Evolutionary conservation across 2,329 filamentous ascomycete genomes (phyloP).

Genomic region (Ceratocystis destructans): DNA sequence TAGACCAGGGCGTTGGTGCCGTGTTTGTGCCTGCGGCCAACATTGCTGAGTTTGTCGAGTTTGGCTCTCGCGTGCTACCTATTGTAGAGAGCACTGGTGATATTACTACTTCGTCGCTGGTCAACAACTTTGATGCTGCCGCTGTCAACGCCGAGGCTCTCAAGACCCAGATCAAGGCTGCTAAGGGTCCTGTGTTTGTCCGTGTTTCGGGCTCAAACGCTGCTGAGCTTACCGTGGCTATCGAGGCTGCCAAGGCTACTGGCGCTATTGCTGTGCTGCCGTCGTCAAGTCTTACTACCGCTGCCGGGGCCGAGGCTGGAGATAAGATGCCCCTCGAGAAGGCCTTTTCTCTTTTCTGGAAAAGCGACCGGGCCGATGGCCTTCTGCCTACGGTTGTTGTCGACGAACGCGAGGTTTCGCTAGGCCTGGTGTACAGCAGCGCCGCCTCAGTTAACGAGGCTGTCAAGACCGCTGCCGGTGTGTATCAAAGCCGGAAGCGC

Average conservation of each 20-base stretch:
- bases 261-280: slow-evolving; percentile 61
- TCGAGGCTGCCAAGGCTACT: slow-evolving; percentile 36
- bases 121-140: slow-evolving; percentile 38
- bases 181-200: slow-evolving; percentile 37
- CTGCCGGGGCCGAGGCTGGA: slow-evolving; percentile 42
- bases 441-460: slow-evolving; percentile 81
- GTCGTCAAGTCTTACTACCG: slow-evolving; percentile 54
- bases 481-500: slow-evolving; percentile 92
- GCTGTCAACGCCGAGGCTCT: slow-evolving; percentile 31
- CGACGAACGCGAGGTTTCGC: slow-evolving; percentile 68
- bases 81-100: slow-evolving; percentile 35
- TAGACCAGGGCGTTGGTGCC: slow-evolving; percentile 73
- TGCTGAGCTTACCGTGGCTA: slow-evolving; percentile 26
- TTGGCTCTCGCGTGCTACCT: slow-evolving; percentile 43
- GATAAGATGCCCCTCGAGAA: slow-evolving; percentile 50
- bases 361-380: slow-evolving; percentile 68
- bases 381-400: slow-evolving; percentile 83
- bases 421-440: slow-evolving; percentile 91
- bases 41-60: slow-evolving; percentile 43
- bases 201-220: slow-evolving; percentile 36
- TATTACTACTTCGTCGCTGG: slow-evolving; percentile 37
- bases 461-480: slow-evolving; percentile 60
- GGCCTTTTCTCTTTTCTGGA: slow-evolving; percentile 61
- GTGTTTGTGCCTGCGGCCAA: slow-evolving; percentile 67
- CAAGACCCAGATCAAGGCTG: slow-evolving; percentile 32